Percentiles rank a stretch among this genome's conserved stretches.
phyloP scores from a whole-genome alignment of 345 rosid species.

The Orychophragmus violaceus region DNA sequence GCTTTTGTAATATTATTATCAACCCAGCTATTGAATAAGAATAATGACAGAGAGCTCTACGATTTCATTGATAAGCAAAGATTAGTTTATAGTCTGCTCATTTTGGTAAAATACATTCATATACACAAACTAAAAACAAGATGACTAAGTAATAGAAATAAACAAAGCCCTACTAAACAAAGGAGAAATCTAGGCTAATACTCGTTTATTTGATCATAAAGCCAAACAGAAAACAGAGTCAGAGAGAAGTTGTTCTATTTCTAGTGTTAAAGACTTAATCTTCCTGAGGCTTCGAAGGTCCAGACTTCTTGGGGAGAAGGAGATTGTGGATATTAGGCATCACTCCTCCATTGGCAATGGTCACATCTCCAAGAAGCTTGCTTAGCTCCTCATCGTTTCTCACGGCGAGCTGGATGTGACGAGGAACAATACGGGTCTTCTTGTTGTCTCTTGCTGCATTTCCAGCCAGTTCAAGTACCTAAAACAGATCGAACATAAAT shows the following conservation, averaged over 20 bases:
- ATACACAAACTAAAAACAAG: neutral
- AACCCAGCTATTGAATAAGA: too few species aligned
- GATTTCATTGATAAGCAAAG: too few species aligned
- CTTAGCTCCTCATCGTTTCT: constrained; percentile 89
- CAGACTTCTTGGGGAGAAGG: too few species aligned
- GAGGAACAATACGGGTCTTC: too few species aligned
- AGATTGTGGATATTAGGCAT: too few species aligned
- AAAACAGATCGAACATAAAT: neutral
- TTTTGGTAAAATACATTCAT: too few species aligned
- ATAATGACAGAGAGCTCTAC: too few species aligned
- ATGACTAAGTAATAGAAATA: neutral
- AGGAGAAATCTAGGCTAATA: neutral
- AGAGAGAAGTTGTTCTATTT: neutral
- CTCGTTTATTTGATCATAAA: neutral
- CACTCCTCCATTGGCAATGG: too few species aligned
- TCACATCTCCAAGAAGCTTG: constrained; percentile 87
- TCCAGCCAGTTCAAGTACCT: constrained; percentile 89
- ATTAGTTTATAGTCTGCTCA: too few species aligned
- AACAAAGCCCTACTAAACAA: neutral
- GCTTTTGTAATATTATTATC: too few species aligned
- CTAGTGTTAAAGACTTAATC: constrained; percentile 15
- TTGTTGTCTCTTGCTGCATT: constrained; percentile 82
- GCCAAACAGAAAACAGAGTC: neutral
- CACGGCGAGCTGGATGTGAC: too few species aligned
- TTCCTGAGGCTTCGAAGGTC: constrained; percentile 56